phyloP scores from a whole-genome alignment of 2,329 filamentous ascomycete species.

The Colletotrichum melonis region DNA sequence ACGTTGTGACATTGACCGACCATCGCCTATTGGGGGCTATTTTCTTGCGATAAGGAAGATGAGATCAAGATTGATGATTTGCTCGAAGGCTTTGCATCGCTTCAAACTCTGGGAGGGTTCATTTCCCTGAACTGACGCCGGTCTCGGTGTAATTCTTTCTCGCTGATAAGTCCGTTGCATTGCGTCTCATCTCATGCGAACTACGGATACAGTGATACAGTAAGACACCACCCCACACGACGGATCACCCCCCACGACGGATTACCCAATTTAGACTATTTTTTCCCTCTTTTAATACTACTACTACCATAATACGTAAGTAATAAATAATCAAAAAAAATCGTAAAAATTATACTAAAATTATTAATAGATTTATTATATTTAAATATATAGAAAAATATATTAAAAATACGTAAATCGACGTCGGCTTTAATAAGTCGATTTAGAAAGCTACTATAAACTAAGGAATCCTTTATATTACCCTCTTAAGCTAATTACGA shows the following conservation, averaged over 20 bases:
- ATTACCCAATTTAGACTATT: too few species aligned
- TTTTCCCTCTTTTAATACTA: too few species aligned
- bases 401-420: fast-evolving
- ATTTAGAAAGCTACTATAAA: too few species aligned
- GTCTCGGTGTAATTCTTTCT: background rate
- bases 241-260: background rate
- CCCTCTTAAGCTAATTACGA: fast-evolving
- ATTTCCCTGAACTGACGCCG: background rate
- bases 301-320: too few species aligned
- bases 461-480: too few species aligned
- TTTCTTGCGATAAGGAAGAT: background rate
- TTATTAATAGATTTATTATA: too few species aligned
- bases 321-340: too few species aligned
- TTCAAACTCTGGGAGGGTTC: background rate
- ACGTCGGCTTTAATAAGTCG: too few species aligned
- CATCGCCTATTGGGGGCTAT: background rate
- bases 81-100: background rate
- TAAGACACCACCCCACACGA: too few species aligned
- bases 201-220: too few species aligned
- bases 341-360: background rate
- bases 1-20: too few species aligned
- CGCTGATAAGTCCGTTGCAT: background rate
- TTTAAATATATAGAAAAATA: too few species aligned
- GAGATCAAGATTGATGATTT: background rate
- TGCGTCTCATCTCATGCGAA: background rate